Evolutionary conservation across 2,329 filamentous ascomycete species (phyloP).

Genomic region (Acrocalymma vagum): DNA sequence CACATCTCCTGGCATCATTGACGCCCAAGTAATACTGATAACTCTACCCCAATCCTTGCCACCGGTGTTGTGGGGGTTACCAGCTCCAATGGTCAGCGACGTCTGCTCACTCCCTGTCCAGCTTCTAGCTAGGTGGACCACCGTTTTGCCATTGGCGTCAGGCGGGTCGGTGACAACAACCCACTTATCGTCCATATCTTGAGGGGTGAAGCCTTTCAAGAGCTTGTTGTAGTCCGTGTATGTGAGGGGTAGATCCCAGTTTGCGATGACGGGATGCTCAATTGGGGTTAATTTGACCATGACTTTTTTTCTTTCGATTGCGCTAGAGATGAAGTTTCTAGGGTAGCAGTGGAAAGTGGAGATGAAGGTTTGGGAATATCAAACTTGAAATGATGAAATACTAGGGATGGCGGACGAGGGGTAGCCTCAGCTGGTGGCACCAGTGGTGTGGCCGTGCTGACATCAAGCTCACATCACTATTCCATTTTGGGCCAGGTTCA

Average conservation of each 20-base stretch:
- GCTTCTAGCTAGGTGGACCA: conserved; percentile 1
- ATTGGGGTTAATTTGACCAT: no score
- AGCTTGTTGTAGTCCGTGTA: conserved; percentile 3
- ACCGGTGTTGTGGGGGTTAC: not conserved
- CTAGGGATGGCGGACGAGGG: no score
- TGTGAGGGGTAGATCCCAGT: not conserved
- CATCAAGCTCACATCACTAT: no score
- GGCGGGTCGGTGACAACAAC: not conserved
- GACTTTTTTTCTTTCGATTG: no score
- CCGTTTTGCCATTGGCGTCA: conserved; percentile 1
- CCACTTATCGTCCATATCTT: conserved; percentile 1
- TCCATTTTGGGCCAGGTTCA: no score
- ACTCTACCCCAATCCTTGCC: conserved; percentile 2
- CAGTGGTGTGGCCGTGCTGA: no score
- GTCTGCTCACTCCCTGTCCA: not conserved
- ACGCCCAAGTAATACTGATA: conserved; percentile 1
- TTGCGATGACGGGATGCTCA: not conserved
- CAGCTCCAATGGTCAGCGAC: not conserved
- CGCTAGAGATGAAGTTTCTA: no score
- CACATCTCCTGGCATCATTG: no score
- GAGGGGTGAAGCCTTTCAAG: not conserved
- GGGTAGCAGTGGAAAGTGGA: no score
- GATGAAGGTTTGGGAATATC: no score
- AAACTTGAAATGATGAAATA: no score
- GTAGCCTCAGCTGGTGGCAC: no score